phyloP scores from a whole-genome alignment of 2,329 filamentous ascomycete species.

The Penicillium verrucosum region DNA sequence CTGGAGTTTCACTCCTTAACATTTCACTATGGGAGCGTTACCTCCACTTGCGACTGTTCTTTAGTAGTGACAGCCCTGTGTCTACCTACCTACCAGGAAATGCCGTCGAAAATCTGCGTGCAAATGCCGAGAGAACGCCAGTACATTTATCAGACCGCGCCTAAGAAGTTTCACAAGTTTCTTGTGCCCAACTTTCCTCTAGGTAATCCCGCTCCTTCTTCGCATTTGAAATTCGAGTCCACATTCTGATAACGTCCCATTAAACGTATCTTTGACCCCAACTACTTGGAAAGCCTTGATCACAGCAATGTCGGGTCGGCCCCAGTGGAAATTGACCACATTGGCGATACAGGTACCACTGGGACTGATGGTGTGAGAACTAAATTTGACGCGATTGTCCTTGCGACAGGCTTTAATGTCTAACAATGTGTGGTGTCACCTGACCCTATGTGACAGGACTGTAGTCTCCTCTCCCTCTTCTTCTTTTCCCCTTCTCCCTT shows the following conservation, averaged over 20 bases:
- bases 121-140: slow-evolving; percentile 14
- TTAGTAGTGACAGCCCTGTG: slow-evolving; percentile 15
- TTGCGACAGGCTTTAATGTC: neutral
- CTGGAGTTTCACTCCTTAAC: neutral
- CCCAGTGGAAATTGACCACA: neutral
- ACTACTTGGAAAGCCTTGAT: neutral
- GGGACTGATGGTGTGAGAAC: slow-evolving; percentile 10
- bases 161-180: slow-evolving; percentile 17
- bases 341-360: slow-evolving; percentile 12
- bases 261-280: neutral
- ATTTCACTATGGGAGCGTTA: neutral
- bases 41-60: slow-evolving; percentile 16
- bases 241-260: neutral
- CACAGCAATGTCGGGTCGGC: neutral
- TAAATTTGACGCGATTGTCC: neutral
- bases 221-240: neutral
- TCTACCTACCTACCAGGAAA: slow-evolving; percentile 19
- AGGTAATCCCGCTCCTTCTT: slow-evolving; percentile 7
- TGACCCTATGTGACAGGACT: no score
- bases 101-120: slow-evolving; percentile 12
- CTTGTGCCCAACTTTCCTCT: slow-evolving; percentile 22
- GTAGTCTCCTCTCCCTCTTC: no score
- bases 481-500: no score
- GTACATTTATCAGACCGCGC: slow-evolving; percentile 21
- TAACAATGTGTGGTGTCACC: neutral